phyloP scores from a whole-genome alignment of 2,329 filamentous ascomycete genomes.

The Erysiphe pulchra region DNA sequence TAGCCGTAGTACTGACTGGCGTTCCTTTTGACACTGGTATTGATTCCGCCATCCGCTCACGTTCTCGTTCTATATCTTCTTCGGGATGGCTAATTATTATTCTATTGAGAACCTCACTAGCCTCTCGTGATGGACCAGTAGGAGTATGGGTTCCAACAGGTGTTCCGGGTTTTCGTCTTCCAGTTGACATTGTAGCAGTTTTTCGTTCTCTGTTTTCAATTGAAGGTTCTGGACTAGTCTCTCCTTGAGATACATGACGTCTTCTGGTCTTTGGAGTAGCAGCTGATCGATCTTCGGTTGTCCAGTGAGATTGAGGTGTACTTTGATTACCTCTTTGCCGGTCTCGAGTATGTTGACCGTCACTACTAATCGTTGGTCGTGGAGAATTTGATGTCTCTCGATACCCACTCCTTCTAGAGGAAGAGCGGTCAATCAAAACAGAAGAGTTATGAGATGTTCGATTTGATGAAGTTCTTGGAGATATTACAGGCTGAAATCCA shows the following conservation, averaged over 20 bases:
- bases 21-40: slow-evolving; percentile 18
- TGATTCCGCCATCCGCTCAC: slow-evolving; percentile 40
- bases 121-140: slow-evolving; percentile 41
- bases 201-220: slow-evolving; percentile 17
- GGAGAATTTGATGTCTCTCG: slow-evolving; percentile 8
- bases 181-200: slow-evolving; percentile 13
- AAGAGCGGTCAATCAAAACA: slow-evolving; percentile 9
- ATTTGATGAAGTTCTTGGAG: slow-evolving; percentile 60
- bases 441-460: slow-evolving; percentile 17
- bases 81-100: slow-evolving; percentile 53
- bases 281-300: slow-evolving; percentile 14
- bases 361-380: slow-evolving; percentile 3
- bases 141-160: slow-evolving; percentile 20
- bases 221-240: slow-evolving; percentile 18
- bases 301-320: slow-evolving; percentile 16
- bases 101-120: slow-evolving; percentile 54
- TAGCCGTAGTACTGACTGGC: slow-evolving; percentile 20
- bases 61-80: slow-evolving; percentile 45
- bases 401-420: slow-evolving; percentile 6
- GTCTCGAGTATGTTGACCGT: slow-evolving; percentile 8
- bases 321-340: slow-evolving; percentile 15
- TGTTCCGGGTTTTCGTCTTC: slow-evolving; percentile 13
- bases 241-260: slow-evolving; percentile 18
- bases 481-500: slow-evolving; percentile 45
- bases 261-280: slow-evolving; percentile 20